Base-by-base conservation (phyloP, 2,329 filamentous ascomycete species). In the Aspergillus pseudoglaucus region DNA sequence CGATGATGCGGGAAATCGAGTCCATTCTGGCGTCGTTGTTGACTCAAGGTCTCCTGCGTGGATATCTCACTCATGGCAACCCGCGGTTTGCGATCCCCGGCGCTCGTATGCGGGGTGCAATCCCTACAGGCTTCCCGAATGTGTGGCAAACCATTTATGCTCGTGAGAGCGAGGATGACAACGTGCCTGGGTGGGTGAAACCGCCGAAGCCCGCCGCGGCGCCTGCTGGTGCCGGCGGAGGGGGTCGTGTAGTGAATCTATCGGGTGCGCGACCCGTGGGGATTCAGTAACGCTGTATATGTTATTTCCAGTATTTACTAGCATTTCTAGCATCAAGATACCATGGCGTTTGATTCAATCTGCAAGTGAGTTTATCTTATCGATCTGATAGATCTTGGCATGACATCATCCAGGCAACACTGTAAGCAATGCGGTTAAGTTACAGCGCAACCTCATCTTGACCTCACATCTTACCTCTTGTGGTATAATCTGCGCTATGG, bases 11-110 rank as follows among this genome's bases (percentile, higher is more conserved):
- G 12, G 84, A 88, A 56, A 75, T 94, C n/a, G 89, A 95, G 68
- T 82, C 82, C 40, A 82, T 88, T 43, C 77, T 94, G 10, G 81
- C 87, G 0, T 84, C 84, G 9, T 77, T 96, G 10, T 80, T 94
- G 17, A 82, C 86, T 44, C 88, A 95, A 66, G 88, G 87, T 0
- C 73, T 95, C 20, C 75, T 96, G 63, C 83, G 85, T 56, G 91
- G 90, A 1, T 96, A 90, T 61, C 79, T 96, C 23, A 87, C 87
- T 14, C 88, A 94, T 59, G 79, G 79, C 22, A 82, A 84, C 60
- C 79, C 79, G 39, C 83, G 87, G 43, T 90, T 96, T 60, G 90
- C 89, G 10, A 87, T 96, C 39, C 82, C 86, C 45, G 90, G 90
- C 2, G 83, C 87, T 20, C 63, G 66, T 38, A 44, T 63, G 20